These are phyloP conservation scores for Mycosphaerella sp. DNA, from an alignment of 2,329 filamentous ascomycete species.

Conservation along the genomic window DNA sequence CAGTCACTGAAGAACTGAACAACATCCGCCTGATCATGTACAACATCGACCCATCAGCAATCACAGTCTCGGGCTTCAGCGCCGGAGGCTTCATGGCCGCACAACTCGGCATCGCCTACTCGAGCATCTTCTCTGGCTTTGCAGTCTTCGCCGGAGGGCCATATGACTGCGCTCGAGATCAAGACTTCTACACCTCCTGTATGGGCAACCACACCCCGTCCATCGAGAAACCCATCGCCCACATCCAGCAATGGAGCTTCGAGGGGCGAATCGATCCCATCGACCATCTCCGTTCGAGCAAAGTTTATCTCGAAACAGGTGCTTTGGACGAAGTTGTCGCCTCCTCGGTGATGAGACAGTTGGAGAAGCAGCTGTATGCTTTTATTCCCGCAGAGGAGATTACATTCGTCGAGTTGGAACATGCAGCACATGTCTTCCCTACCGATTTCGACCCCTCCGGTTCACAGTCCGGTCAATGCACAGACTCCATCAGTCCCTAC, in stretches of 20 bases:
- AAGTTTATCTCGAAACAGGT: constrained; percentile 3
- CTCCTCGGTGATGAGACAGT: not conserved
- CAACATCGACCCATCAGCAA: constrained; percentile 6
- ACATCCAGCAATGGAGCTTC: constrained; percentile 5
- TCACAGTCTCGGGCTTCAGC: constrained; percentile 15
- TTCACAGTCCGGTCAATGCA: not conserved
- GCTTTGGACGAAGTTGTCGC: constrained; percentile 2
- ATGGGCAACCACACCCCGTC: constrained; percentile 6
- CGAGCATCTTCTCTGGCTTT: constrained; percentile 7
- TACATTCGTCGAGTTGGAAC: not conserved
- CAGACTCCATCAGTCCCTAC: not conserved
- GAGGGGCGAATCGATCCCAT: constrained; percentile 1
- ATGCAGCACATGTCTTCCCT: constrained; percentile 12
- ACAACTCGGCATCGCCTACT: constrained; percentile 13
- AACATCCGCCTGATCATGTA: not conserved
- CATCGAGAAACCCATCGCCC: not conserved
- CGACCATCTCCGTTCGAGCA: not conserved
- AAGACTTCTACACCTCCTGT: constrained; percentile 6
- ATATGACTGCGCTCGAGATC: constrained; percentile 13
- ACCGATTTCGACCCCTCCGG: constrained; percentile 1
- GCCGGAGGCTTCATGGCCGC: constrained; percentile 14
- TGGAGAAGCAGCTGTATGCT: constrained; percentile 2
- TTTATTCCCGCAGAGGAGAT: not conserved
- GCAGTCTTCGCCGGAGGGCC: constrained; percentile 11
- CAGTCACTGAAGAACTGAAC: too few relatives aligned